Evolutionary conservation across 2,329 filamentous ascomycete species (phyloP).

Genomic region (Colletotrichum liaoningense): DNA sequence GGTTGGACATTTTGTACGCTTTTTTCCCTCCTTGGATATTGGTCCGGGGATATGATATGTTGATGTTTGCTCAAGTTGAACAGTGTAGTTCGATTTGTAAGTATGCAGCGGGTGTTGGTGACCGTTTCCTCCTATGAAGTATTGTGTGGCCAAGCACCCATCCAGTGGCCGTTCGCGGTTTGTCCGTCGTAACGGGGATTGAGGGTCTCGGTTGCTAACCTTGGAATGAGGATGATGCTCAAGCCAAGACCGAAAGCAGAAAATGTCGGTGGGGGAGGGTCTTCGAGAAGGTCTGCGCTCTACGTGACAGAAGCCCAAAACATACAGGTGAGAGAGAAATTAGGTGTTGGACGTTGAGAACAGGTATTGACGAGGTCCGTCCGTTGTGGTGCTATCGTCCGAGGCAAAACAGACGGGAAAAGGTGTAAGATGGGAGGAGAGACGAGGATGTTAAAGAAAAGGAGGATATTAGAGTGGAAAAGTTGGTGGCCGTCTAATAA

Average conservation of each 20-base stretch:
- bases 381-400: constrained; percentile 1
- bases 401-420: neutral
- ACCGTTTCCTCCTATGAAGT: neutral
- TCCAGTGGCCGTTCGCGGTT: neutral
- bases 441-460: neutral
- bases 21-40: neutral
- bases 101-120: neutral
- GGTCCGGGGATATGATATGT: neutral
- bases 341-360: constrained; percentile 10
- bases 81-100: neutral
- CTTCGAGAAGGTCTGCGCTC: constrained; percentile 4
- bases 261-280: neutral
- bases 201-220: neutral
- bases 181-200: neutral
- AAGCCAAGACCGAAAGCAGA: constrained; percentile 9
- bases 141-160: neutral
- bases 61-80: neutral
- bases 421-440: neutral
- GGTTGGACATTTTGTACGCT: constrained; percentile 10
- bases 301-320: neutral
- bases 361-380: neutral
- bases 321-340: neutral
- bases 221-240: constrained; percentile 2
- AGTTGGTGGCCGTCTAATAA: neutral
- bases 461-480: neutral